Evolutionary conservation across 768 basidiomycete species (phyloP), one percentile per base, ranked within the genome.

Genomic region (Boletus rex-veris): DNA sequence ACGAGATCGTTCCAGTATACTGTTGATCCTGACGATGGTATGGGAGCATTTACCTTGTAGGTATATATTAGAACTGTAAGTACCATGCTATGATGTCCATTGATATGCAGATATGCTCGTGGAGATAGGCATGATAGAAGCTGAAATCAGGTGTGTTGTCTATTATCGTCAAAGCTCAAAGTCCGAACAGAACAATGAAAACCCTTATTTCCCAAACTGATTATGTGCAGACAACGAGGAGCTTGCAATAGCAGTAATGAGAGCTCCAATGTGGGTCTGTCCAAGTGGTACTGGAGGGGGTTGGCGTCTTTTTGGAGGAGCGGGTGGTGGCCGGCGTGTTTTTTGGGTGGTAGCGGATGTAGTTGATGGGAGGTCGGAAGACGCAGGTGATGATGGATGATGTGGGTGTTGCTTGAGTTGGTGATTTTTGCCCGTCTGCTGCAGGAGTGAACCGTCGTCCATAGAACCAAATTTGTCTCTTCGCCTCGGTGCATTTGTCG

Each of bases 271-370:
- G 50, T 77, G 75, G 1, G 77, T 77, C 45, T 66, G 74, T 30
- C 73, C 75, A 2, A 77, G 70, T 10, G 89, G 86, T 42, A 85
- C 75, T 15, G 88, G 84, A 33, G 89, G 88, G 2, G 88, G 83
- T 60, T 86, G 87, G 63, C 88, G 73, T 42, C 88, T 76, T 63
- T 83, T 82, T 4, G 78, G 78, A 18, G 86, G 85, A 10, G 83
- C 79, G n/a, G 88, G 83, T 0, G 88, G 84, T 3, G 87, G 79
- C 51, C 82, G 70, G 50, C 79, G 75, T 47, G 48, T 44, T 52
- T 66, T 67, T 28, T 55, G 64, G n/a, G 64, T 65, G 35, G 58
- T 58, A 31, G 53, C 50, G 43, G 64, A 57, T 11, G 54, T 49
- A 48, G 54, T 50, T 38, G 62, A 35, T 41, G 55, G 30, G 56